phyloP scores from a whole-genome alignment of 1,284 basidiomycete species.

The Pseudozyma thailandica region DNA sequence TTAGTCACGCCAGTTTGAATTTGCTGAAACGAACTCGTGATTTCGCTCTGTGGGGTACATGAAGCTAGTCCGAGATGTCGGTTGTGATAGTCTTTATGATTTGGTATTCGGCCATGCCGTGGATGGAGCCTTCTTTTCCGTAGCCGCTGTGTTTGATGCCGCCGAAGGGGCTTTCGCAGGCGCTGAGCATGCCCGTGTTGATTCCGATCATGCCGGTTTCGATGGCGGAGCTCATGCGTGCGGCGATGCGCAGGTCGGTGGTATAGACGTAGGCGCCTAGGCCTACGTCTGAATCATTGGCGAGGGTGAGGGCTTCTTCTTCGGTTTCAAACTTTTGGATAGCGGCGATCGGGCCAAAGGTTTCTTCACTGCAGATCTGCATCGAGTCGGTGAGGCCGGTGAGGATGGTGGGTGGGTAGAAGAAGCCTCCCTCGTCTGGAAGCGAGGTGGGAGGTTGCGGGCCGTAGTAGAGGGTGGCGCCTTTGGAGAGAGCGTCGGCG shows the following conservation, averaged over 20 bases:
- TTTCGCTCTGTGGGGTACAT: neutral
- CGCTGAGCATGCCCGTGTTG: conserved; percentile 52
- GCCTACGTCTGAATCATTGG: conserved; percentile 50
- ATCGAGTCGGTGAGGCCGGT: conserved; percentile 43
- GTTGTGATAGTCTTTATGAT: conserved; percentile 40
- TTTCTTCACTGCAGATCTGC: conserved; percentile 56
- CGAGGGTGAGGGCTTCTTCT: conserved; percentile 45
- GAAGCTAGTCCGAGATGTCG: conserved; percentile 13
- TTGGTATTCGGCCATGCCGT: conserved; percentile 42
- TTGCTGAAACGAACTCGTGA: no score
- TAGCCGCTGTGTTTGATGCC: conserved; percentile 45
- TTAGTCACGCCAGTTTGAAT: no score
- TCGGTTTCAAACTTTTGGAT: conserved; percentile 55
- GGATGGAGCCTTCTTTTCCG: conserved; percentile 33
- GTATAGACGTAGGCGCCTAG: conserved; percentile 54
- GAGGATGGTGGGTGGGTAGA: conserved; percentile 59
- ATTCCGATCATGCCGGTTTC: conserved; percentile 54
- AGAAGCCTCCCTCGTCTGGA: conserved; percentile 36
- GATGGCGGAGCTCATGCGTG: conserved; percentile 37
- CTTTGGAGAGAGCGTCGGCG: conserved; percentile 32
- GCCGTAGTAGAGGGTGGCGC: conserved; percentile 39
- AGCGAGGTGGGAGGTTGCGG: conserved; percentile 5
- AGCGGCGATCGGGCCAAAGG: conserved; percentile 58
- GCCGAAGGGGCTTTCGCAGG: conserved; percentile 39
- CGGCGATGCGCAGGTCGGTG: conserved; percentile 35